These are phyloP conservation scores for Cordyceps javanica DNA, from an alignment of 2,329 filamentous ascomycete species.

Conservation along the genomic window DNA sequence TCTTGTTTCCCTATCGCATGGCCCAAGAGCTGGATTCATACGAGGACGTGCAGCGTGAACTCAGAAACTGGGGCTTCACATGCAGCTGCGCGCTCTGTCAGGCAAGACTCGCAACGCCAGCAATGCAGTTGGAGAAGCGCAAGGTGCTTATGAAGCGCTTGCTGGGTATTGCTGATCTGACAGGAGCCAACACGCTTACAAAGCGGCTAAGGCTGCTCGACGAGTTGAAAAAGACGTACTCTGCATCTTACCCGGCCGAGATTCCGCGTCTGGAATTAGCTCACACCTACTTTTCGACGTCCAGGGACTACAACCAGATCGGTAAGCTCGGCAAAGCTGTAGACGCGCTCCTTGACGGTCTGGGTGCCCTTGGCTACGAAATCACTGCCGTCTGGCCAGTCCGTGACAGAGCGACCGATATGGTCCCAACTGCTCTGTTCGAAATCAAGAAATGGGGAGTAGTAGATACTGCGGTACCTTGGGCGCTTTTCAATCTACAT, in stretches of 20 bases:
- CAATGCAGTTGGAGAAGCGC: constrained; percentile 14
- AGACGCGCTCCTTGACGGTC: constrained; percentile 15
- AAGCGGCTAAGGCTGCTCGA: neutral
- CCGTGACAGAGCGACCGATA: neutral
- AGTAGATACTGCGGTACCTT: neutral
- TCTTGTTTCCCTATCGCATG: constrained; percentile 34
- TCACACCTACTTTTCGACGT: neutral
- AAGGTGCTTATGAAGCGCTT: constrained; percentile 4
- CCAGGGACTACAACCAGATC: neutral
- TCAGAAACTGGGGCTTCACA: constrained; percentile 34
- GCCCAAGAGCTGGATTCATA: constrained; percentile 19
- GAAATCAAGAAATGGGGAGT: constrained; percentile 1
- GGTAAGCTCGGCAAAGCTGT: constrained; percentile 3
- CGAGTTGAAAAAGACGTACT: neutral
- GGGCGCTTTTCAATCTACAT: neutral
- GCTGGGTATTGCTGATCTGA: neutral
- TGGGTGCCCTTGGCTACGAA: constrained; percentile 1
- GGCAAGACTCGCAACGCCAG: constrained; percentile 19
- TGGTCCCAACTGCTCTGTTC: neutral
- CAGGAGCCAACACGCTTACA: neutral
- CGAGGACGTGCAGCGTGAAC: constrained; percentile 24
- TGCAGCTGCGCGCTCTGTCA: constrained; percentile 37
- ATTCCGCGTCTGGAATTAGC: neutral
- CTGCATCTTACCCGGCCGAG: neutral
- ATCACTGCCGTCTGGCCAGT: neutral